phyloP scores from a whole-genome alignment of 768 basidiomycete species.

The Tulasnella sp. region DNA sequence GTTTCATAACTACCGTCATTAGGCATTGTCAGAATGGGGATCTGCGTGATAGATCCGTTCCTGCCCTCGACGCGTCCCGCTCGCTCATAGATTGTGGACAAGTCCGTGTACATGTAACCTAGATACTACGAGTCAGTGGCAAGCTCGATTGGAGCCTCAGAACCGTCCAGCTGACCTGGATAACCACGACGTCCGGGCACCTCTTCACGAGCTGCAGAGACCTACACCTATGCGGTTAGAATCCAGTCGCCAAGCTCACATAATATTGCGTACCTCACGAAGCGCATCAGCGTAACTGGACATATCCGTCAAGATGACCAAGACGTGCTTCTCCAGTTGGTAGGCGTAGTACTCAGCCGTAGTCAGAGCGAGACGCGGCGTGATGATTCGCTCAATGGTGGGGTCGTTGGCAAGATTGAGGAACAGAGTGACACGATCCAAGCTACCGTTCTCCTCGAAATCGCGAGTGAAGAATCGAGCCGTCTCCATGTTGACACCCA shows the following conservation, averaged over 20 bases:
- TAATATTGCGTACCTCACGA: constrained; percentile 57
- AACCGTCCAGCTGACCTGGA: constrained; percentile 33
- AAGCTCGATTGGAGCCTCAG: background rate
- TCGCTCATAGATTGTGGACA: constrained; percentile 99
- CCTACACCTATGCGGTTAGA: constrained; percentile 33
- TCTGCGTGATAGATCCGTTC: constrained; percentile 99
- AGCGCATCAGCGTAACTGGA: constrained; percentile 94
- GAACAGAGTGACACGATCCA: constrained; percentile 96
- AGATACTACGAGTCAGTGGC: background rate
- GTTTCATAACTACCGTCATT: constrained; percentile 72
- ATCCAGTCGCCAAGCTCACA: background rate
- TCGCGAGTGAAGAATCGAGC: constrained; percentile 99
- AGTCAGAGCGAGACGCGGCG: constrained; percentile 92
- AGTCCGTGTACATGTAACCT: constrained; percentile 97
- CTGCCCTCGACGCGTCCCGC: constrained; percentile 95
- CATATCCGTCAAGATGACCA: constrained; percentile 99
- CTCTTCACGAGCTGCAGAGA: constrained; percentile 97
- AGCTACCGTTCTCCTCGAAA: constrained; percentile 96
- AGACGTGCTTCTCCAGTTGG: constrained; percentile 97
- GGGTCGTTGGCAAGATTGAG: constrained; percentile 98
- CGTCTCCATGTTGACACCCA: constrained; percentile 99
- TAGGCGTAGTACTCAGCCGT: constrained; percentile 99
- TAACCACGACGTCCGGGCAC: constrained; percentile 99
- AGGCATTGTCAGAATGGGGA: constrained; percentile 99
- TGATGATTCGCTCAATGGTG: constrained; percentile 99